Evolutionary conservation across 345 rosid species (phyloP).

Genomic region (Euphorbia tirucalli): DNA sequence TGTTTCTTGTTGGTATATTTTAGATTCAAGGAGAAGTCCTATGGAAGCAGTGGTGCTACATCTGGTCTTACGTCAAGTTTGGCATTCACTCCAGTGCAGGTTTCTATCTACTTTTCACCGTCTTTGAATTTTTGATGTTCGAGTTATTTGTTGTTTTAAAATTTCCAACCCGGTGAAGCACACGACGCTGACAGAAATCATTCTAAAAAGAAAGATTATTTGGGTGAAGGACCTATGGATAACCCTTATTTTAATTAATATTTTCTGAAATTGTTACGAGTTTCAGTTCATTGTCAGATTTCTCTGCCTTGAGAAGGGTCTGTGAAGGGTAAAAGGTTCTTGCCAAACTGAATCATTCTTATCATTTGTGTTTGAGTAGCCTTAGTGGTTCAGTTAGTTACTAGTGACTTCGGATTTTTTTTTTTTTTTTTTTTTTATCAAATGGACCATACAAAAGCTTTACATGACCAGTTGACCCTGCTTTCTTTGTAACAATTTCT

Average conservation of each 20-base stretch:
- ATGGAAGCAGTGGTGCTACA: conserved; percentile 83
- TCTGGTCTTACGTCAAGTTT: conserved; percentile 90
- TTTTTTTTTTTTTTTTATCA: too few relatives aligned
- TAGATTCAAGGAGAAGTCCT: conserved; percentile 84
- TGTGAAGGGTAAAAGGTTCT: not conserved
- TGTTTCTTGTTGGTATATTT: not conserved
- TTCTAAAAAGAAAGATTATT: not conserved
- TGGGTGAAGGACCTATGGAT: not conserved
- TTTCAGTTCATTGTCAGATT: not conserved
- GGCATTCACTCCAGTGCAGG: conserved; percentile 97
- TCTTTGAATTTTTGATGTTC: conserved; percentile 1
- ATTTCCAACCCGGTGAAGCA: conserved; percentile 1
- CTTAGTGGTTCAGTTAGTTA: not conserved
- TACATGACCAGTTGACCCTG: not conserved
- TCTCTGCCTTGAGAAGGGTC: not conserved
- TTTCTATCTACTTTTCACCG: conserved; percentile 24
- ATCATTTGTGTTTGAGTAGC: not conserved
- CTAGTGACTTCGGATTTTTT: not conserved
- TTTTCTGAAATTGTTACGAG: not conserved
- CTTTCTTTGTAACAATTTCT: not conserved
- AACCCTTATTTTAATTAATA: not conserved
- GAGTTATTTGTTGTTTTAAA: not conserved
- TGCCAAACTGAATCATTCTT: not conserved
- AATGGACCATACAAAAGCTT: not conserved
- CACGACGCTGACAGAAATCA: not conserved